Conservation (phyloP, 805 yeast genomes). For the Teunomyces aglyptinius region DNA sequence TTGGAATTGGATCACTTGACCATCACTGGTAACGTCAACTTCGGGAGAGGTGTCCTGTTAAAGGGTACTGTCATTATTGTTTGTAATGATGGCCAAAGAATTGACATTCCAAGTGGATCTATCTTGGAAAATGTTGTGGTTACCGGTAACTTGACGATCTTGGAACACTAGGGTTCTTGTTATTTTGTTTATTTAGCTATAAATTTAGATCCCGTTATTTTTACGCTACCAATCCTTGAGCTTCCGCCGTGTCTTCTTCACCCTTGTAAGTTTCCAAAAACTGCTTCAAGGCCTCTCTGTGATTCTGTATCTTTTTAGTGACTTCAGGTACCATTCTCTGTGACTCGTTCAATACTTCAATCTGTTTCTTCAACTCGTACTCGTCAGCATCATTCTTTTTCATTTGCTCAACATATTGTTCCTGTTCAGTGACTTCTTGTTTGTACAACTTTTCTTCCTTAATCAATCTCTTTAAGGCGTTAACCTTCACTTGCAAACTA, state of each 20-base stretch:
- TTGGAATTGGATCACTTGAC: slow-evolving; percentile 96
- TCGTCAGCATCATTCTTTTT: slow-evolving; percentile 51
- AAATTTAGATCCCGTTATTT: background rate
- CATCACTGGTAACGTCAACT: slow-evolving; percentile 90
- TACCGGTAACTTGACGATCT: slow-evolving; percentile 92
- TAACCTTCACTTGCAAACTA: slow-evolving; percentile 65
- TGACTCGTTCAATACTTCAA: slow-evolving; percentile 37
- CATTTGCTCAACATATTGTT: slow-evolving; percentile 46
- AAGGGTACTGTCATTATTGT: slow-evolving; percentile 98
- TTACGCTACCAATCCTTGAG: slow-evolving; percentile 18
- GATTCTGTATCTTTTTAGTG: slow-evolving; percentile 14
- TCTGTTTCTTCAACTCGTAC: slow-evolving; percentile 58
- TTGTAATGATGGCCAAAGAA: slow-evolving; percentile 94
- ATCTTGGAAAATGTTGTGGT: slow-evolving; percentile 94
- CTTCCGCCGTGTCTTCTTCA: slow-evolving; percentile 31
- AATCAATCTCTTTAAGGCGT: slow-evolving; percentile 64
- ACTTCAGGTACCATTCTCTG: slow-evolving; percentile 35
- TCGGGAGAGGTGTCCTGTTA: slow-evolving; percentile 86
- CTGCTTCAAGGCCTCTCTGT: slow-evolving; percentile 41
- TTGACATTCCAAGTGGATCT: slow-evolving; percentile 96
- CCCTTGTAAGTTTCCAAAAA: slow-evolving; percentile 36
- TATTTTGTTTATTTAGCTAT: background rate
- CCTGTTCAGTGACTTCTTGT: slow-evolving; percentile 57
- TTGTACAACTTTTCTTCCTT: slow-evolving; percentile 66
- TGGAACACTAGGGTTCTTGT: slow-evolving; percentile 65